Percentiles rank a stretch among this genome's conserved stretches.
Conservation (phyloP, 2,329 filamentous ascomycete species). For the Passalora sequoiae region DNA sequence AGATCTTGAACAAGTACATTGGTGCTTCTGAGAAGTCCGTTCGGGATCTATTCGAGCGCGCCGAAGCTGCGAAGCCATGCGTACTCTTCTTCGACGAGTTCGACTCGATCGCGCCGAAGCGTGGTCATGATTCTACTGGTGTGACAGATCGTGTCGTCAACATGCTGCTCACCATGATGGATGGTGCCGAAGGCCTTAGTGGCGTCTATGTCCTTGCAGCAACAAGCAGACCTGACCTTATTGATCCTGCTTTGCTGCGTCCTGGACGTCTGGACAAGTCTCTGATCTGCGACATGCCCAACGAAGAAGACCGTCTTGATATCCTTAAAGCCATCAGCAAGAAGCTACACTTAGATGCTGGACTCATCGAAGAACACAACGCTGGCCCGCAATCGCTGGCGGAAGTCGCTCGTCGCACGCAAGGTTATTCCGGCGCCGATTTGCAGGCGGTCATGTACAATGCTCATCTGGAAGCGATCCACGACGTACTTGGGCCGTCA, state of each 20-base stretch:
- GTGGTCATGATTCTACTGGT: conserved; percentile 93
- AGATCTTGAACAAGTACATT: conserved; percentile 99
- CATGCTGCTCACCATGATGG: conserved; percentile 97
- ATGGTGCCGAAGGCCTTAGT: conserved; percentile 88
- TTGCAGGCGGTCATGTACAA: conserved; percentile 94
- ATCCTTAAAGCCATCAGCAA: conserved; percentile 79
- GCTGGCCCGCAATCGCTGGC: conserved; percentile 41
- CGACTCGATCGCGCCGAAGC: conserved; percentile 93
- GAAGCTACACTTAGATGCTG: conserved; percentile 69
- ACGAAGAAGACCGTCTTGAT: conserved; percentile 73
- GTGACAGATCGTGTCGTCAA: conserved; percentile 99
- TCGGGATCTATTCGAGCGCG: conserved; percentile 88
- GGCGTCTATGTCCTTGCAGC: conserved; percentile 96
- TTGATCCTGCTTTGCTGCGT: conserved; percentile 85
- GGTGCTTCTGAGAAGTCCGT: conserved; percentile 96
- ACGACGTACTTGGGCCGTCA: conserved; percentile 67
- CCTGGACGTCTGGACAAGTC: conserved; percentile 93
- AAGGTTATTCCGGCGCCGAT: conserved; percentile 91
- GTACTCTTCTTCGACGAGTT: conserved; percentile 99
- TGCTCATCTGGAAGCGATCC: conserved; percentile 92
- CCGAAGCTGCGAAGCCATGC: conserved; percentile 83
- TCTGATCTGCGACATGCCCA: conserved; percentile 83
- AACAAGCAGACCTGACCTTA: conserved; percentile 86
- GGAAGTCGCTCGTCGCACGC: conserved; percentile 74
- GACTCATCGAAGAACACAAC: conserved; percentile 46